Evolutionary conservation across 441 rosid genomes (phyloP).

Genomic region (Corymbia calophylla): DNA sequence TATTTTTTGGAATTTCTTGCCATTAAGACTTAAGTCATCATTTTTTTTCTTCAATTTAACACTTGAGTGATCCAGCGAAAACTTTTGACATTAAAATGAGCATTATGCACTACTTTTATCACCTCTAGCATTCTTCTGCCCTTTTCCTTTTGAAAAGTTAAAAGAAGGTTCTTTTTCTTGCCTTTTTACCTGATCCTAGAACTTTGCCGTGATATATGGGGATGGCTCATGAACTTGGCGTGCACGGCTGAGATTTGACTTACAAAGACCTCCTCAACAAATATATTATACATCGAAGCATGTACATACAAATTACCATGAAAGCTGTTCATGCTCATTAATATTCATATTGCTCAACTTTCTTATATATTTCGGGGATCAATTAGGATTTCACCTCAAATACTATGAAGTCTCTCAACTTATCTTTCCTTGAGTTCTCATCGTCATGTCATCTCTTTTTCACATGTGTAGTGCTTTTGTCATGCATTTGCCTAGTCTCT

Average conservation of each 20-base stretch:
- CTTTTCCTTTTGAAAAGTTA: background rate
- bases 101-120: too few species aligned
- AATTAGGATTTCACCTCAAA: too few species aligned
- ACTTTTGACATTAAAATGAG: too few species aligned
- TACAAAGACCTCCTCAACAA: rapidly evolving
- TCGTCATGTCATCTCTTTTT: too few species aligned
- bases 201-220: too few species aligned
- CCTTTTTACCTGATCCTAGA: rapidly evolving
- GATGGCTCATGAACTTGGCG: too few species aligned
- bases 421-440: background rate
- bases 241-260: background rate
- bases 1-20: too few species aligned
- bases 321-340: background rate
- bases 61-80: too few species aligned
- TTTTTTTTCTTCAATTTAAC: too few species aligned
- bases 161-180: too few species aligned
- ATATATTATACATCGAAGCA: background rate
- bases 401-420: rapidly evolving
- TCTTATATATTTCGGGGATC: background rate
- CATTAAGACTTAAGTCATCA: too few species aligned
- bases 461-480: background rate
- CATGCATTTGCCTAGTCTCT: background rate
- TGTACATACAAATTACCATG: background rate
- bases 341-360: background rate
- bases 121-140: too few species aligned